Evolutionary conservation across 345 rosid species (phyloP), one percentile per base, ranked within the genome.

Genomic region (Abelmoschus esculentus): DNA sequence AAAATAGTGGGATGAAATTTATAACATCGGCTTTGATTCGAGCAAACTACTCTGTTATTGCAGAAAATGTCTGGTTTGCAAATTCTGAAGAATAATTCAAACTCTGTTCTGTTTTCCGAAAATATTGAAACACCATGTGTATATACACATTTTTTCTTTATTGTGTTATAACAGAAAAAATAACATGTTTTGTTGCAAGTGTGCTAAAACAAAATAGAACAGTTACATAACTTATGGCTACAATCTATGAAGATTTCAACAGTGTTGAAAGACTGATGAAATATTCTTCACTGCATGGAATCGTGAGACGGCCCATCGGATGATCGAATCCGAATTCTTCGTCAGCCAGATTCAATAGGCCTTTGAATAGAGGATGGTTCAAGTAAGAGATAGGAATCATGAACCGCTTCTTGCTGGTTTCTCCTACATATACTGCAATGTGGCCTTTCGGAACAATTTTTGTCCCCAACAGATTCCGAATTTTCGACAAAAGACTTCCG

Each of bases 251-350:
- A 57, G 6, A 19, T 4, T 14, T 38, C 28, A 38, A 11, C 19
- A 53, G 22, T 32, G 18, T 34, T 12, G 31, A 38, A 40, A 69
- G 13, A 13, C 77, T 60, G 71, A 73, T 65, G 84, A 92, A 90
- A 71, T 79, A 81, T 5, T 84, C 86, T 80, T 88, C 87, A 52
- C 82, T 78, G 83, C 98, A 92, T 26, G 98, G 98, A 65, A 92
- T 79, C 2, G 91, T 88, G 72, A 90, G 85, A 10, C 89, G 87
- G 0, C 92, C 96, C 84, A 80, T 87, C 0, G 93, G 90, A 71
- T 86, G 88, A 69, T 83, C 74, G 67, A 86, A 91, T 71, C 91
- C 96, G 3, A 87, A 89, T 67, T 88, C 96, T 77, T 85, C 89
- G 72, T 86, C 96, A 0, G 96, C 96, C 59, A 72, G 61, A 71